Evolutionary conservation across 139 green algal species (phyloP).

Genomic region (Micractinium sp.): DNA sequence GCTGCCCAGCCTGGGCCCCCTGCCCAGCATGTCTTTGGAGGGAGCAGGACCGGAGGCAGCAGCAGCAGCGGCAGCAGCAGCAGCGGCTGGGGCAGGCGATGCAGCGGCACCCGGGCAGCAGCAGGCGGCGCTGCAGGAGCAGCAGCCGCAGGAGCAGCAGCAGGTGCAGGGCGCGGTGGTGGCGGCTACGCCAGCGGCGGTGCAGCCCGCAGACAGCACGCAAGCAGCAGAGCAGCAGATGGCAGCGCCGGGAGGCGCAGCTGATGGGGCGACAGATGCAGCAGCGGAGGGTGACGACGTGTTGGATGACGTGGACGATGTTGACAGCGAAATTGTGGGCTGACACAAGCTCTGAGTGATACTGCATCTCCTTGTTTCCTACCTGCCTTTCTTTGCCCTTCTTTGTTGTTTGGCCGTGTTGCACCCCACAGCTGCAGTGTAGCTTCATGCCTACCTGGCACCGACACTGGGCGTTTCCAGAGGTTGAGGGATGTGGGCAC

Average conservation of each 20-base stretch:
- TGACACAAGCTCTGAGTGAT: not conserved
- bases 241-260: not conserved
- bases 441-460: not conserved
- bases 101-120: constrained; percentile 3
- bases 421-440: not conserved
- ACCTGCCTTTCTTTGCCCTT: not conserved
- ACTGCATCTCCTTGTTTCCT: not conserved
- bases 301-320: not conserved
- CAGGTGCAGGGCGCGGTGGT: not conserved
- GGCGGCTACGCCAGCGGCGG: not conserved
- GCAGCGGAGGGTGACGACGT: not conserved
- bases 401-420: not conserved
- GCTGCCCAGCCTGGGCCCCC: not conserved
- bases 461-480: not conserved
- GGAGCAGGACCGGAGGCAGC: not conserved
- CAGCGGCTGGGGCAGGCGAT: not conserved
- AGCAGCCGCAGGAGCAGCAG: not conserved
- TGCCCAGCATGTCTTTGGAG: not conserved
- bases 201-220: not conserved
- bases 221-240: not conserved
- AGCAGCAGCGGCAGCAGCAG: not conserved
- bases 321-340: constrained; percentile 5
- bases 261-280: not conserved
- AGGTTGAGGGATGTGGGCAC: not conserved
- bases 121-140: not conserved